Base-by-base conservation (phyloP, 495 filamentous ascomycete species). In the Penicillium subrubescens region DNA sequence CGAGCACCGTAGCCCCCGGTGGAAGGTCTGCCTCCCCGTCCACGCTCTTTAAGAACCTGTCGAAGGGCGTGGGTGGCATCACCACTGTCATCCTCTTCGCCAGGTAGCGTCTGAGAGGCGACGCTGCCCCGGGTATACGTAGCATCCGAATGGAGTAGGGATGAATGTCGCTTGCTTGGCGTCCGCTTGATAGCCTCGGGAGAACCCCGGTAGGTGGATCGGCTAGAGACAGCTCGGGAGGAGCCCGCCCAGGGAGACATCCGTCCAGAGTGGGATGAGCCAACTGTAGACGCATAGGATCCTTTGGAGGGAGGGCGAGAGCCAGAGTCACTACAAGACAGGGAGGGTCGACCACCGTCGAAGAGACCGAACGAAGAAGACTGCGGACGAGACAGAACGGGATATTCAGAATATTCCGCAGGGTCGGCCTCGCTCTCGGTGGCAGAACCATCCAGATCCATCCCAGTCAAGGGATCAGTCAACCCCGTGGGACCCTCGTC, bases 31-130 rank as follows among this genome's bases (percentile, higher is more conserved):
- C 79, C 75, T 57, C 83, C 85, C 57, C 86, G 85, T 31, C 77
- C 73, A 25, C 89, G 84, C 44, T 81, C 85, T 71, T 90, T 87
- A 19, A 91, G 78, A 19, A 96, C 83, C 74, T 91, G 92, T 33
- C 88, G 88, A 34, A 96, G 77, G 60, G 91, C 91, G 69, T 85
- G 73, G 71, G 86, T 72, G 62, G 85, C 79, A 74, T 83, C 83
- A 65, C 87, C 82, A 66, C 79, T 77, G 61, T 82, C 75, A 60
- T 87, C 76, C 6, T 83, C 80, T 25, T 75, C 71, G 25, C 81
- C 80, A 41, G 86, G 76, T 11, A 88, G 75, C 25, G 86, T 87
- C 64, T 86, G 85, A 3, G 83, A 83, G 34, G 89, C 86, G 6
- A 73, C 67, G 35, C 78, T 76, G 21, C 73, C 70, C 31, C 76